Base-by-base conservation (phyloP, 2,329 filamentous ascomycete species). In the Venturia carpophila region DNA sequence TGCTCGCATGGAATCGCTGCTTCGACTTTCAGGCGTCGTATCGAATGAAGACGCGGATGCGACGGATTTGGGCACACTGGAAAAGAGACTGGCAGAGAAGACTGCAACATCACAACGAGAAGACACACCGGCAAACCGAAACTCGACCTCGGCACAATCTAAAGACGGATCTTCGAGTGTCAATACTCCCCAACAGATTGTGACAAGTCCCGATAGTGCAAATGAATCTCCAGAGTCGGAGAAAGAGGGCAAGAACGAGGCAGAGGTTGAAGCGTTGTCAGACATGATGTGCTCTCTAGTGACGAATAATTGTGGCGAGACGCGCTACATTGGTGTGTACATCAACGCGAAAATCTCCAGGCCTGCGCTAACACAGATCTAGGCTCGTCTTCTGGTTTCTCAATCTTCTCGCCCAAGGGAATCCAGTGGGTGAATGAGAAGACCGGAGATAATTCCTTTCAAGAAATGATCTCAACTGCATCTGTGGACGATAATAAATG, bases 271-370 rank as follows among this genome's bases (percentile, higher is more conserved):
- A 74, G 87, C 87, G 1, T 78, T 99, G 66, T 96, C 93, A 0
- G 94, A 99, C 77, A 94, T 97, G 89, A 97, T 99, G 94, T 97
- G 93, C 76, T 97, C 92, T 2, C 79, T 99, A 41, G 92, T 99
- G 39, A 97, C 93, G 1, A 97, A 96, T 73, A 92, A 93, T 70
- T 89, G 86, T 68, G 94, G 94, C 64, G 94, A 99, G 79, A 97
- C 93, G 9, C 84, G 94, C 76, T 99, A 96, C 74, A 96, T 97
- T 70, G 94, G 91, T 92, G 82, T 63, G 83, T 67, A 10, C 21
- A 15, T 37, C 24, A 64, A 65, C 61, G 41, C 60, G 41, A 60
- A 24, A 19, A 30, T 24, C 24, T 24, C 24, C 43, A 43, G n/a
- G n/a, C n/a, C 37, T 9, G 3, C 69, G 69, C 73, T 76, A 24